Evolutionary conservation across 768 basidiomycete genomes (phyloP), one percentile per base, ranked within the genome.

Genomic region (Lactarius akahatsu): DNA sequence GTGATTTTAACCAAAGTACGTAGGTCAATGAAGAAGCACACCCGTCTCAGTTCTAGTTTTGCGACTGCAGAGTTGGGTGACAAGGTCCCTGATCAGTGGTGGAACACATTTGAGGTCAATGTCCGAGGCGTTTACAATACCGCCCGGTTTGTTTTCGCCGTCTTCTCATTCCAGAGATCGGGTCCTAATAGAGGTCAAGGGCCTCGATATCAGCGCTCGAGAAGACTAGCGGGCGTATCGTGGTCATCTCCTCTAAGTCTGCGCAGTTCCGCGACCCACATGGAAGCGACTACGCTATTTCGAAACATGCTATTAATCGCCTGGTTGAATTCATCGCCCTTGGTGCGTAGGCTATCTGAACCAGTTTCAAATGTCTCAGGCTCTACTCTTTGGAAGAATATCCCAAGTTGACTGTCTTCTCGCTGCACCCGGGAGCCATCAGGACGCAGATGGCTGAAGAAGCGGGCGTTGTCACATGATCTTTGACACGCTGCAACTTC

Each of bases 401-500:
- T 47, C 67, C 62, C 23, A 43, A 57, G 13, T 55, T 68, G 3
- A 68, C 63, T 32, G 40, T 45, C 6, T 68, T 68, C 36, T 43
- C 58, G 20, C 10, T 68, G 6, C 62, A 64, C 32, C 67, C 67
- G 3, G 62, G 67, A 23, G 30, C 32, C 34, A 57, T 68, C 40
- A 23, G 38, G 30, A 68, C 67, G 4, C 43, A 59, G 20, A 11
- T 55, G 10, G 5, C 18, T n/a, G n/a, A 40, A 34, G 36, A 40
- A 20, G 10, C 20, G 45, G 65, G 5, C 62, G 67, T 57, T 60
- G 65, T 13, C 16, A 32, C 38, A 5, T 26, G 13, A 55, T 65
- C 32, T 59, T 65, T 18, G 72, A 73, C 61, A 70, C 70, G 4
- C 30, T 67, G 1, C 66, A 69, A 43, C 66, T 74, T 9, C 72